Evolutionary conservation across 495 filamentous ascomycete genomes (phyloP), one percentile per base, ranked within the genome.

Genomic region (Lasiosphaeriaceae sp.): DNA sequence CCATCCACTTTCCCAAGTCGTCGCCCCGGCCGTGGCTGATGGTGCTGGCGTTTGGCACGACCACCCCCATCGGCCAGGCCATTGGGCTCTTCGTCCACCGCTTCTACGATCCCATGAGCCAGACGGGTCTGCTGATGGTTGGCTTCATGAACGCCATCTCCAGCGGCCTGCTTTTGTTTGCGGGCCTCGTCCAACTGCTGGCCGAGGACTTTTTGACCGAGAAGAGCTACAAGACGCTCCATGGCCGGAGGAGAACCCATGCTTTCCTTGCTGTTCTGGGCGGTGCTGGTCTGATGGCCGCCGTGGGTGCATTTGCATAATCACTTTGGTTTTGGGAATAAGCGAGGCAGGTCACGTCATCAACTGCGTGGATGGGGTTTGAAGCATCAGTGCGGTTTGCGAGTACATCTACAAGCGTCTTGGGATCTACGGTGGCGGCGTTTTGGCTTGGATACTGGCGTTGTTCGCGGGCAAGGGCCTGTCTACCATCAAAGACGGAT

Each of bases 121-220:
- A 91, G 59, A 86, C 87, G 0, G 93, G 93, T 0, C 69, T 97
- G 53, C 77, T 96, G 26, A 90, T 91, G 84, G 92, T 96, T 2
- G 93, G 93, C 16, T 81, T 92, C 63, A 96, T 92, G 77, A 97
- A 97, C 64, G 92, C 89, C 29, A 89, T 97, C 56, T 90, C 86
- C 23, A 87, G 85, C 63, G 93, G 93, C 0, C 74, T 97, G 48
- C 68, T 97, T 50, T 77, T 97, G 11, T 97, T 96, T 72, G 93
- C 93, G 0, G 92, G 93, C 4, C 71, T 97, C 52, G 93, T 96
- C 0, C 92, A 96, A 71, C 74, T 97, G 45, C 79, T 97, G 12
- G 90, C 93, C 5, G 93, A 97, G 72, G 93, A 97, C 66, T 97
- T 97, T 69, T 70, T 97, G 62, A 88, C 85, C 53, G 90, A 96